Conservation (phyloP, 2,329 filamentous ascomycete genomes). For the Trichophyton schoenleinii region DNA sequence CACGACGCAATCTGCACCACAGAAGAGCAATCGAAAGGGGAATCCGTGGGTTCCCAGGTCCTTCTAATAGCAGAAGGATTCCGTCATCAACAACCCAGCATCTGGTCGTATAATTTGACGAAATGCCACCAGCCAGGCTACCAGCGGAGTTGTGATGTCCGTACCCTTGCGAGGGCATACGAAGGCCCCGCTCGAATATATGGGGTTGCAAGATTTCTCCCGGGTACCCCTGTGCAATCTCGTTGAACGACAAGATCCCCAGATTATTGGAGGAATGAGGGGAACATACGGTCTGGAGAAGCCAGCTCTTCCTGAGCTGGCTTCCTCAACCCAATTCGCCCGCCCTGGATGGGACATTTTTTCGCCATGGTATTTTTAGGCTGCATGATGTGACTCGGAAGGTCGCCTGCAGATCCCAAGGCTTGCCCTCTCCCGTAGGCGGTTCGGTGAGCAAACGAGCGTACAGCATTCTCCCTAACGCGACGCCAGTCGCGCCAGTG, state of each 20-base stretch:
- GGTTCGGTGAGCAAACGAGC: neutral
- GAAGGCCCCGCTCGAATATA: neutral
- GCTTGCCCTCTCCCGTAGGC: neutral
- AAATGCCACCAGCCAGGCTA: neutral
- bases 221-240: neutral
- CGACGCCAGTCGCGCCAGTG: conserved; percentile 1
- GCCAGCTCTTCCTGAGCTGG: neutral
- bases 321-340: neutral
- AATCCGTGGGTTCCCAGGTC: neutral
- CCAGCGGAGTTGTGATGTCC: neutral
- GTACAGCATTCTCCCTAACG: neutral
- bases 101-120: neutral
- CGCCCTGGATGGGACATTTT: neutral
- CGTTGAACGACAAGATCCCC: neutral
- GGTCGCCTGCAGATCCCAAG: neutral
- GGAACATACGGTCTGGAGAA: neutral
- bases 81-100: neutral
- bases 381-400: neutral
- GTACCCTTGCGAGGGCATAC: conserved; percentile 1
- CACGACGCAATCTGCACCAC: conserved; percentile 1
- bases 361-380: neutral
- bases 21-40: neutral
- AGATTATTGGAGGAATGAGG: conserved; percentile 1
- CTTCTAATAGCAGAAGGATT: neutral
- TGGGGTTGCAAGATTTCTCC: neutral